Evolutionary conservation across 768 basidiomycete species (phyloP), one percentile per base, ranked within the genome.

Genomic region (Holtermannia corniformis): DNA sequence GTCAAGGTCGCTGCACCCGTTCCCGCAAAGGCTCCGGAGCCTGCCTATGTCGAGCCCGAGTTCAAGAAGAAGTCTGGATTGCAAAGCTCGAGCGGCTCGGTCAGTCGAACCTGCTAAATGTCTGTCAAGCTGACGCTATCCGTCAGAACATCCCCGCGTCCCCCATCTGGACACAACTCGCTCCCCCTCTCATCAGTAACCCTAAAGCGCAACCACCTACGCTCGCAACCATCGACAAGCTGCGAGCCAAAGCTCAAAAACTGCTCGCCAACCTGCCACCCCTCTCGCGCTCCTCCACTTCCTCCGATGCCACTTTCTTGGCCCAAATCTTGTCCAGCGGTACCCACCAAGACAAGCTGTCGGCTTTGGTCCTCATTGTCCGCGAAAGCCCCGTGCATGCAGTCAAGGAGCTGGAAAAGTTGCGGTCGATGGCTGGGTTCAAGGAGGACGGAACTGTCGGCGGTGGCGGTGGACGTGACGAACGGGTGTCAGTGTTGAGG

Each of bases 311-410:
- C 13, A 77, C 75, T 4, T 97, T 97, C 74, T 78, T 97, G 43
- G 77, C 82, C 47, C 86, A 86, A 62, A 85, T 97, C 52, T 81
- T 95, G 22, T 78, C 81, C 37, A 83, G 83, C 22, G 93, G 93
- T 52, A 97, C 93, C 2, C 81, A 92, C 14, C 88, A 87, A 14
- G 93, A 96, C 68, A 79, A 88, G 50, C 80, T 97, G 1, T 87
- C 87, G 57, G 92, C 93, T 0, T 76, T 97, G 48, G 89, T 90
- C 19, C 75, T 96, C 40, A 77, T 96, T 45, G 87, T 91, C 19
- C 86, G 93, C 72, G 82, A 83, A 48, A 86, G 85, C 21, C 92
- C 92, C 1, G 56, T 92, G 56, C 88, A 93, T 66, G 89, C 92
- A 63, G 79, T 78, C 5, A 83, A 82, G 59, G 86, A 89, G 0